Conservation (phyloP, 306 rosid genomes). For the Datisca glomerata region DNA sequence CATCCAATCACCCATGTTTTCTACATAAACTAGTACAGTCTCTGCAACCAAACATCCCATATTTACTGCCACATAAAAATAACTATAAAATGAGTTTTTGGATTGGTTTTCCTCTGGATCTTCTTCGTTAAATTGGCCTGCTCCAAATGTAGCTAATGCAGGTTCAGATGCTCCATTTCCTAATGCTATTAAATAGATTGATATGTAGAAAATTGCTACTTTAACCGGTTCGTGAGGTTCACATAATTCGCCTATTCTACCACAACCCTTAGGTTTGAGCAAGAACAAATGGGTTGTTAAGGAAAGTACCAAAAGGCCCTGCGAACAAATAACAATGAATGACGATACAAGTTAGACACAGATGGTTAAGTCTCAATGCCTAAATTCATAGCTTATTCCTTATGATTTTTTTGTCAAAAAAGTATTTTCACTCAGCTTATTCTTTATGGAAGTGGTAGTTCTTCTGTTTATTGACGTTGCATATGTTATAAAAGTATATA, state of each 20-base stretch:
- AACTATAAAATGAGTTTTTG: conserved; percentile 37
- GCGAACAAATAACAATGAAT: conserved; percentile 5
- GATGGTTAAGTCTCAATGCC: too few species aligned
- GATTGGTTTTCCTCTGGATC: conserved; percentile 31
- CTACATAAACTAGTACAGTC: conserved; percentile 38
- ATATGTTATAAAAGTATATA: too few species aligned
- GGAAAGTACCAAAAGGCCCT: conserved; percentile 40
- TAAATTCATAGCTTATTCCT: too few species aligned
- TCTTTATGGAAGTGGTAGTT: too few species aligned
- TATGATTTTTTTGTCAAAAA: too few species aligned
- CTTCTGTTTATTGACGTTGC: too few species aligned
- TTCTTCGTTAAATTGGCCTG: conserved; percentile 49
- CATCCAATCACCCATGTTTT: conserved; percentile 43
- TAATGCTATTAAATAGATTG: conserved; percentile 42
- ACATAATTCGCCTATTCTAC: conserved; percentile 33
- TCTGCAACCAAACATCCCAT: conserved; percentile 43
- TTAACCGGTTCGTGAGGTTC: conserved; percentile 30
- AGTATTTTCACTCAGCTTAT: too few species aligned
- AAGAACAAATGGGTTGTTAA: conserved; percentile 32
- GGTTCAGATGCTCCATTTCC: conserved; percentile 58
- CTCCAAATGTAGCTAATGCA: conserved; percentile 43
- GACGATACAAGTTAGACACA: background rate
- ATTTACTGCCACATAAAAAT: conserved; percentile 49
- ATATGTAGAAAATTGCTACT: conserved; percentile 30
- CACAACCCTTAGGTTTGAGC: conserved; percentile 43